Conservation (phyloP, 2,329 filamentous ascomycete genomes). For the Fusarium irregulare region DNA sequence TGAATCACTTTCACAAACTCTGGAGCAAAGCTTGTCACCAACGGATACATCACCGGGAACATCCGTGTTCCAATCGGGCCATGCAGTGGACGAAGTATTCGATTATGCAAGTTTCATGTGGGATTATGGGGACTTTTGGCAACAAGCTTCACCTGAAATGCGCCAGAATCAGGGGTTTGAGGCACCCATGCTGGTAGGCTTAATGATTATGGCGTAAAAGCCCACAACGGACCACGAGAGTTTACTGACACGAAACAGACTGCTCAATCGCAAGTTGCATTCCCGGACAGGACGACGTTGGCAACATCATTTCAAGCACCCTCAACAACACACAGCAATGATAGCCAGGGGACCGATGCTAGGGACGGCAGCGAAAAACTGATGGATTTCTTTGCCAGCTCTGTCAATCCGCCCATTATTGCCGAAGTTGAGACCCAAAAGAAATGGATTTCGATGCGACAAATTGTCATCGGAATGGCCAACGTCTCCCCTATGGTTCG, state of each 20-base stretch:
- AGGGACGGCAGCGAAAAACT: slow-evolving; percentile 46
- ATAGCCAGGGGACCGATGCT: slow-evolving; percentile 19
- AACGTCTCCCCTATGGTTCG: slow-evolving; percentile 59
- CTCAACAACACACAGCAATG: slow-evolving; percentile 39
- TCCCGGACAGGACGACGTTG: slow-evolving; percentile 41
- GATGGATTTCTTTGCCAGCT: slow-evolving; percentile 61
- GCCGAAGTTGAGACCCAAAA: slow-evolving; percentile 64
- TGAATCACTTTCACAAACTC: slow-evolving; percentile 9
- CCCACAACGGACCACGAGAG: too few species aligned
- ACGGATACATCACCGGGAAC: slow-evolving; percentile 46
- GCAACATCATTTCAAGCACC: slow-evolving; percentile 34
- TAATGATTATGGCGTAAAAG: background rate
- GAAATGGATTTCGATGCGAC: slow-evolving; percentile 62
- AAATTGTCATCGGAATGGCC: slow-evolving; percentile 61
- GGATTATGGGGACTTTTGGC: slow-evolving; percentile 54
- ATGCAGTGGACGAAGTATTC: slow-evolving; percentile 57
- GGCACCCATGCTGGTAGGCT: slow-evolving; percentile 39
- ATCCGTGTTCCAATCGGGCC: slow-evolving; percentile 43
- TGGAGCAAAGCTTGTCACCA: slow-evolving; percentile 44
- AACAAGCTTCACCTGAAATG: slow-evolving; percentile 46
- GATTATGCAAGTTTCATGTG: slow-evolving; percentile 63
- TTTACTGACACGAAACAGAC: slow-evolving; percentile 16
- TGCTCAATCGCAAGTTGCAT: slow-evolving; percentile 40
- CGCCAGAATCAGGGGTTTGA: slow-evolving; percentile 41
- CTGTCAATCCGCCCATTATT: slow-evolving; percentile 64